Base-by-base conservation (phyloP, 331 rosid species). In the Stylosanthes scabra region DNA sequence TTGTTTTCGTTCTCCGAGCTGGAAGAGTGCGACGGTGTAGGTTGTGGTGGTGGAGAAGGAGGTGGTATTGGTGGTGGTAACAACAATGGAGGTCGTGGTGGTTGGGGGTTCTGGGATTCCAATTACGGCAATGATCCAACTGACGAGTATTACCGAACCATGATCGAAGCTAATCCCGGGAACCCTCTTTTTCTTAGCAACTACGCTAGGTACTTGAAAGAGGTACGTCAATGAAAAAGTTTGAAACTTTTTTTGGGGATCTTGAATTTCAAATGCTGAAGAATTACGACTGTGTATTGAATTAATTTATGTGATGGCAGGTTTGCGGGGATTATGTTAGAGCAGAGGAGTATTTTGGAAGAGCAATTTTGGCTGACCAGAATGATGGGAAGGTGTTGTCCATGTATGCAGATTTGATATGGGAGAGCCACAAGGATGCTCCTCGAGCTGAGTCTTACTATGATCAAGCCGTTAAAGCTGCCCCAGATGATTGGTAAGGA, bases 261-360 rank as follows among this genome's bases (percentile, higher is more conserved):
- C 12, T 63, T 41, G 27, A 25, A 10, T n/a, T 54, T 54, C 14
- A 8, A 31, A 47, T 47, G n/a, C 52, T 47, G 52, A 47, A 10
- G 52, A 47, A 3, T 44, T 20, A 14, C 3, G 39, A 60, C 42
- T 1, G 49, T 13, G 39, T 12, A 59, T 47, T 70, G 66, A 14
- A 2, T 5, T 31, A 31, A 3, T 27, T 63, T 62, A 59, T 3
- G 8, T 58, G 46, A 31, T 59, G 69, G 9, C 57, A 93, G 98
- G 92, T 89, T 60, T 86, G 88, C 0, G 87, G 78, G 40, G 92
- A 93, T 54, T 67, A 55, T 70, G 90, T 65, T 34, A 93, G 88
- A 80, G 96, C 98, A 1, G 96, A 93, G 65, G 98, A 91, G 79
- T 93, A 89, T 28, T 91, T 94, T 59, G 90, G 89, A 20, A 93